Conservation (phyloP, 805 yeast genomes). For the Metschnikowia baotianmanensis region DNA sequence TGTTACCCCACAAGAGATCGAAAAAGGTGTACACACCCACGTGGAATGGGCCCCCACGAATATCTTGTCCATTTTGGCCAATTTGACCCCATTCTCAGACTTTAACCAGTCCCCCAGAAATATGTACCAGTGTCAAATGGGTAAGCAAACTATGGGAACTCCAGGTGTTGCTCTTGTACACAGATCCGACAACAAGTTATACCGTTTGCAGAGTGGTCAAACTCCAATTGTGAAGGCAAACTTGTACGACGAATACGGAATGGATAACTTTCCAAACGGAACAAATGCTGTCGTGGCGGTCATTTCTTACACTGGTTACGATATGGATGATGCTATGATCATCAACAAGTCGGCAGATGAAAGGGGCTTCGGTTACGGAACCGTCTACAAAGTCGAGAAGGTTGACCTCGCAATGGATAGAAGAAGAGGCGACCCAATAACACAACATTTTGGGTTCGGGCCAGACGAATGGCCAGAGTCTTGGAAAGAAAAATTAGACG, state of each 20-base stretch:
- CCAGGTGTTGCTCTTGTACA: constrained; percentile 95
- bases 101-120: constrained; percentile 99
- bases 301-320: constrained; percentile 97
- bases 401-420: constrained; percentile 75
- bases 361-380: constrained; percentile 97
- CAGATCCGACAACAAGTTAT: constrained; percentile 92
- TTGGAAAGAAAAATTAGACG: constrained; percentile 86
- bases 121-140: constrained; percentile 99
- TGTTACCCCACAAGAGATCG: constrained; percentile 88
- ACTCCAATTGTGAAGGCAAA: constrained; percentile 95
- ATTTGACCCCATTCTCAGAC: constrained; percentile 96
- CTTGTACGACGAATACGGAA: constrained; percentile 91
- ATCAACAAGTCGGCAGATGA: constrained; percentile 96
- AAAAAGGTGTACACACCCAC: constrained; percentile 77
- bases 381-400: constrained; percentile 92
- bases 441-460: constrained; percentile 94
- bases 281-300: constrained; percentile 98
- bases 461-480: constrained; percentile 86
- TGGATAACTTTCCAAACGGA: constrained; percentile 98
- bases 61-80: constrained; percentile 90
- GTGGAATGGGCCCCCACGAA: constrained; percentile 96
- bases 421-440: constrained; percentile 89
- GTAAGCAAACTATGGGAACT: constrained; percentile 99
- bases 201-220: constrained; percentile 92
- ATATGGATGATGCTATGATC: constrained; percentile 99